Percentiles rank a stretch among this genome's conserved stretches.
These are phyloP conservation scores for Euphorbia pulcherrima DNA, from an alignment of 345 rosid species.

Conservation along the genomic window DNA sequence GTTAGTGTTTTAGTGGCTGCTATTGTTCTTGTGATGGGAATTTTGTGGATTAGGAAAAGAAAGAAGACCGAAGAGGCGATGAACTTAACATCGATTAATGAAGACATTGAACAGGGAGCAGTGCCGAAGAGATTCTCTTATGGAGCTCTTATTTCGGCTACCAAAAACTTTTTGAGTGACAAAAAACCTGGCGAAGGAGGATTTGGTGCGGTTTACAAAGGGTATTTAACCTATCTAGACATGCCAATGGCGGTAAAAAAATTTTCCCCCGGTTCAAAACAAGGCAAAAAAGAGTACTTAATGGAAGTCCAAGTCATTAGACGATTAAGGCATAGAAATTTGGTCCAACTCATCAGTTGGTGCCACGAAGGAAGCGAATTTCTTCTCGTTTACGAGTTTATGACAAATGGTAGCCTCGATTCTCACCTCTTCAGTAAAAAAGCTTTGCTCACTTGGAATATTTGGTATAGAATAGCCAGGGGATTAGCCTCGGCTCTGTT, in stretches of 20 bases:
- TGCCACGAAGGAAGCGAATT: conserved; percentile 40
- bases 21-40: not conserved
- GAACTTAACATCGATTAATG: conserved; percentile 12
- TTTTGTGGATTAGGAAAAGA: conserved; percentile 15
- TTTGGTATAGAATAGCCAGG: conserved; percentile 37
- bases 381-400: conserved; percentile 45
- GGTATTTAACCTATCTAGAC: conserved; percentile 25
- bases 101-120: conserved; percentile 41
- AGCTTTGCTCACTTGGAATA: conserved; percentile 38
- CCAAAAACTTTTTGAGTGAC: conserved; percentile 29
- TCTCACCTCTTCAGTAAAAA: conserved; percentile 46
- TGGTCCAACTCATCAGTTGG: conserved; percentile 63
- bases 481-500: conserved; percentile 50
- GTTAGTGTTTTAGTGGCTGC: conserved; percentile 11
- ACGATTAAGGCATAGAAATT: conserved; percentile 48
- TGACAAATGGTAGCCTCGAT: conserved; percentile 64
- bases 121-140: conserved; percentile 40
- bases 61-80: not conserved
- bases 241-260: conserved; percentile 39
- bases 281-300: conserved; percentile 39
- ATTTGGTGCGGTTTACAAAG: conserved; percentile 42
- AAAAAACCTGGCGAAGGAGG: conserved; percentile 47
- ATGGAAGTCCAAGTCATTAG: conserved; percentile 51
- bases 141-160: conserved; percentile 32
- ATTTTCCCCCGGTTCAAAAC: conserved; percentile 33